These are phyloP conservation scores for Colletotrichum sp. DNA, from an alignment of 2,329 filamentous ascomycete genomes.

Conservation along the genomic window DNA sequence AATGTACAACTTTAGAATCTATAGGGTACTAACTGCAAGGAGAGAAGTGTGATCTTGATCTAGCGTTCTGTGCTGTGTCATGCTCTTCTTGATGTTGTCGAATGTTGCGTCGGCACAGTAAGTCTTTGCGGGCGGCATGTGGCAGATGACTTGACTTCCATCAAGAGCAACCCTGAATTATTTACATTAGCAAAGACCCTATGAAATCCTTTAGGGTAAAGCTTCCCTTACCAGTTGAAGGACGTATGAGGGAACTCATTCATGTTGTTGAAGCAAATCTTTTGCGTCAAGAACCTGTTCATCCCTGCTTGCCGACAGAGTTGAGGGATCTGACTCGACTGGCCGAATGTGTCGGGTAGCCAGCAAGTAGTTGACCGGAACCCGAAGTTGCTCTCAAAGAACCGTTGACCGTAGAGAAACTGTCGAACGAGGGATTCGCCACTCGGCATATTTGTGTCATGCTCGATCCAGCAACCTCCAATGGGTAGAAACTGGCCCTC, in stretches of 20 bases:
- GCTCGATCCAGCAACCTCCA: conserved; percentile 74
- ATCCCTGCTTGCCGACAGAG: conserved; percentile 70
- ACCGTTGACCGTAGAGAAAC: conserved; percentile 71
- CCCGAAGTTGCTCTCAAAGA: conserved; percentile 71
- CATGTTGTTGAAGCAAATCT: conserved; percentile 77
- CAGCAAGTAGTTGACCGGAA: conserved; percentile 69
- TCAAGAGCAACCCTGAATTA: conserved; percentile 58
- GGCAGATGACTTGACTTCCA: conserved; percentile 72
- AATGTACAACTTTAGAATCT: fast-evolving
- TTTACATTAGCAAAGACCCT: too few relatives aligned
- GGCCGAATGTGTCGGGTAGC: conserved; percentile 74
- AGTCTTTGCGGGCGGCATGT: conserved; percentile 71
- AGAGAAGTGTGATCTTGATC: conserved; percentile 69
- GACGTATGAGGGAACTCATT: conserved; percentile 76
- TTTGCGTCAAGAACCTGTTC: conserved; percentile 72
- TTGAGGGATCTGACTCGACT: conserved; percentile 70
- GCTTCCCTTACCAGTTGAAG: conserved; percentile 61
- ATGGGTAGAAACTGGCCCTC: conserved; percentile 71
- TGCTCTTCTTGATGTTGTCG: conserved; percentile 67
- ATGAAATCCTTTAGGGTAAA: too few relatives aligned
- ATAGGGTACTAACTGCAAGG: conserved; percentile 48
- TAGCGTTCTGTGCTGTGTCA: conserved; percentile 70
- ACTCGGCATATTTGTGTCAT: conserved; percentile 72
- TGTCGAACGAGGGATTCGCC: conserved; percentile 71
- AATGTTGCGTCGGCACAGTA: conserved; percentile 71